Conservation (phyloP, 768 basidiomycete genomes). For the Boletus reticulatus region DNA sequence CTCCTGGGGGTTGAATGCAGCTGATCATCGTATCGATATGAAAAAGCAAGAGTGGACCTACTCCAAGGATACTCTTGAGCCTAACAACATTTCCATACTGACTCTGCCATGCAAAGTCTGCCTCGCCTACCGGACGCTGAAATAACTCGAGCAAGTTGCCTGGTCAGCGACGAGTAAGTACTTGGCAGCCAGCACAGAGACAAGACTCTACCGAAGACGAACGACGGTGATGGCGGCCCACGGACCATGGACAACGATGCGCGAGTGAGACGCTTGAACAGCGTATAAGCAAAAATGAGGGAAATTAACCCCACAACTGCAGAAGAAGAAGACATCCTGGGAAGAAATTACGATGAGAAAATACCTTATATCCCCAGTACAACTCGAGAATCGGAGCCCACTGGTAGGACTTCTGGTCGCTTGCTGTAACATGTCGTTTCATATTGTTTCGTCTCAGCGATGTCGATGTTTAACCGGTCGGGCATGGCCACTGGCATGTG, state of each 20-base stretch:
- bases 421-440: too few relatives aligned
- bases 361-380: too few relatives aligned
- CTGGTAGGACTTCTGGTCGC: too few relatives aligned
- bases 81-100: conserved; percentile 27
- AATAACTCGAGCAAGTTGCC: conserved; percentile 28
- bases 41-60: conserved; percentile 1
- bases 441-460: too few relatives aligned
- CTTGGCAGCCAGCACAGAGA: conserved; percentile 4
- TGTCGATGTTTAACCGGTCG: too few relatives aligned
- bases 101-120: conserved; percentile 30
- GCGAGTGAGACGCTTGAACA: background rate
- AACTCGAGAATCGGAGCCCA: too few relatives aligned
- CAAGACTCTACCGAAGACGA: conserved; percentile 9
- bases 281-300: background rate
- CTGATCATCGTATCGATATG: background rate
- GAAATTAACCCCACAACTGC: background rate
- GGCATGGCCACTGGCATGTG: too few relatives aligned
- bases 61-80: conserved; percentile 23
- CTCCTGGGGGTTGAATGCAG: conserved; percentile 29
- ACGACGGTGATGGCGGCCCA: conserved; percentile 14
- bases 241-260: conserved; percentile 12
- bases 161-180: conserved; percentile 3
- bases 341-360: too few relatives aligned
- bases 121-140: conserved; percentile 23
- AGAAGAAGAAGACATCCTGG: background rate